A percentile compares a stretch with the other conserved stretches of the same genome.
These are phyloP conservation scores for Sporodiniella umbellata DNA, from an alignment of 371 early-diverging fungal genomes.

Conservation along the genomic window DNA sequence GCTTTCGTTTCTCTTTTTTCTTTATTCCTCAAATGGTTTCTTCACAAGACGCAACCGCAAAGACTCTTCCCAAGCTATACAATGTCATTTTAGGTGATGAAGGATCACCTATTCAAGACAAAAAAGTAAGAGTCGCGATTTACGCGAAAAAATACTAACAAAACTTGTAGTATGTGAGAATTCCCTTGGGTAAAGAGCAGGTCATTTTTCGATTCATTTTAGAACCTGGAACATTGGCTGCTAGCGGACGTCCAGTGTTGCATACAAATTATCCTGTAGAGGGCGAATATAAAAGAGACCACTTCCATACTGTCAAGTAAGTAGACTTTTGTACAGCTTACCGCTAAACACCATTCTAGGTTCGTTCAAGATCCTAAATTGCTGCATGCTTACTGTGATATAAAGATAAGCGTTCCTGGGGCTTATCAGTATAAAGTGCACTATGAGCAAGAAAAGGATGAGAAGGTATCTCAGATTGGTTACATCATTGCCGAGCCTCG, in stretches of 20 bases:
- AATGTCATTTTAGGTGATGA: constrained; percentile 54
- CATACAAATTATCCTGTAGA: constrained; percentile 82
- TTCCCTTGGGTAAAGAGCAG: constrained; percentile 68
- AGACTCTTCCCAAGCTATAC: constrained; percentile 23
- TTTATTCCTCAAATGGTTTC: constrained; percentile 5
- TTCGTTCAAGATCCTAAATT: constrained; percentile 33
- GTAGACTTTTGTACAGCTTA: constrained; percentile 5
- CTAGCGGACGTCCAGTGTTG: constrained; percentile 54
- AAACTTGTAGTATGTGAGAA: constrained; percentile 66
- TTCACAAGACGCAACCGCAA: background rate
- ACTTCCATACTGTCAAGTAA: constrained; percentile 40
- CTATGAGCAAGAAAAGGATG: constrained; percentile 39
- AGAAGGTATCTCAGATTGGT: constrained; percentile 35
- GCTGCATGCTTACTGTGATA: constrained; percentile 69
- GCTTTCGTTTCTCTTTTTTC: constrained; percentile 10
- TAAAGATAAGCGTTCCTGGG: constrained; percentile 67
- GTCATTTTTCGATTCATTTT: constrained; percentile 78
- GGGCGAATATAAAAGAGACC: constrained; percentile 46
- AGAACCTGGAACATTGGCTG: constrained; percentile 75
- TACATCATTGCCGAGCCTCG: constrained; percentile 90
- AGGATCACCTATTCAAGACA: constrained; percentile 54
- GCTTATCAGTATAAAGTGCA: constrained; percentile 87
- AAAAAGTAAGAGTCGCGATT: constrained; percentile 45
- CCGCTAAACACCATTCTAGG: constrained; percentile 1
- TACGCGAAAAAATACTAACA: constrained; percentile 1